Base-by-base conservation (phyloP, 192 early-diverging fungal species). In the Linnemannia zychae region DNA sequence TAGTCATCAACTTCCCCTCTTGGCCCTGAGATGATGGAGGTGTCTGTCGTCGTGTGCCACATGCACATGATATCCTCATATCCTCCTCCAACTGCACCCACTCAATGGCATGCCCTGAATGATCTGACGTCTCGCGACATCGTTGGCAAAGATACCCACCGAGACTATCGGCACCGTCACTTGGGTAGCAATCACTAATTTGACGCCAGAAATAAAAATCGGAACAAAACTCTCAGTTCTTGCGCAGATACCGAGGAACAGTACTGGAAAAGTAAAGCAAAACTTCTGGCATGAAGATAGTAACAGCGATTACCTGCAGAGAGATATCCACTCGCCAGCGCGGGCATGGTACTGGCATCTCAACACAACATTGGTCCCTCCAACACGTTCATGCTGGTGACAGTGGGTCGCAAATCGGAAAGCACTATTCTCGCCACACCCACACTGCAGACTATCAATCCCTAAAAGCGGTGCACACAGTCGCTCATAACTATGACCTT, bases 341-440 rank as follows among this genome's bases (percentile, higher is more conserved):
- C 7, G 20, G 4, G 82, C 77, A 24, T 40, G 34, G 13, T 84
- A 84, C 4, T 34, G 72, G 50, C 82, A 84, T 3, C 73, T 72
- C 18, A 71, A 76, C 17, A 84, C 77, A 44, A 84, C 60, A 28
- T 84, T 84, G 0, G 82, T 78, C 36, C 82, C 82, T 24, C 82
- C 82, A n/a, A 71, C 48, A 11, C 77, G 76, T 47, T 84, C 82
- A 69, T 84, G 82, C 48, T 74, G 72, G 7, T 49, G 40, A 75
- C 82, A 84, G 28, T 78, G 76, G 5, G 82, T 84, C 0, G 82
- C 82, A 67, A 71, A 84, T 3, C 77, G 72, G 67, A 84, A 84
- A 7, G 82, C 82, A 31, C 82, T 84, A 17, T 84, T 84, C 50
- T 84, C 82, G 17, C 82, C 82, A 66, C 82, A 84, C 0, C 76